Evolutionary conservation across 164 flowering plant species (phyloP).

Genomic region (Annona squamosa): DNA sequence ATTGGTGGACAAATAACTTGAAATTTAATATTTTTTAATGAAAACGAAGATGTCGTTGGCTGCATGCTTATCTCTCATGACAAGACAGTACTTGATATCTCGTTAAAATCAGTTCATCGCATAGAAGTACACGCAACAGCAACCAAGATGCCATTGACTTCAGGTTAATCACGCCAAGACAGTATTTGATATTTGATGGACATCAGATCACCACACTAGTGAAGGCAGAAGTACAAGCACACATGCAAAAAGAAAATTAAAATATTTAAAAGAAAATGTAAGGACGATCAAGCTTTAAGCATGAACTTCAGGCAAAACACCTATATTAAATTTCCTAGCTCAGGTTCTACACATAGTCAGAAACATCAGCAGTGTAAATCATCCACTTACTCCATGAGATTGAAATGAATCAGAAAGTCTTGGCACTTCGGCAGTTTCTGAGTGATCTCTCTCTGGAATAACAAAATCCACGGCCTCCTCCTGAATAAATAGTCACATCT

Average conservation of each 20-base stretch:
- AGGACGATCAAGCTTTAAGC: neutral
- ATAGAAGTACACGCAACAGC: too few species aligned
- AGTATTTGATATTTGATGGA: neutral
- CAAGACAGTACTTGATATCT: neutral
- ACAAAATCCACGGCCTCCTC: conserved; percentile 11
- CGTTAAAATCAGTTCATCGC: neutral
- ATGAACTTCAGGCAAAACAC: neutral
- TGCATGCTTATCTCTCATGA: neutral
- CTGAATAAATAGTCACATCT: conserved; percentile 14
- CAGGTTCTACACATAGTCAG: neutral
- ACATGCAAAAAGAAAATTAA: neutral
- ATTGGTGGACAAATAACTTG: neutral
- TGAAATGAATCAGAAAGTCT: conserved; percentile 10
- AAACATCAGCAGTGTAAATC: neutral
- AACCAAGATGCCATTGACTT: neutral
- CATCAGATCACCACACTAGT: neutral
- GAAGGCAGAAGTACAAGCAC: neutral
- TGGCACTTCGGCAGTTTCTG: conserved; percentile 9
- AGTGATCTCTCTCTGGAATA: conserved; percentile 11
- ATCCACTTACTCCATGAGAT: conserved; percentile 12
- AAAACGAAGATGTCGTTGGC: neutral
- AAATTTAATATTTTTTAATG: too few species aligned
- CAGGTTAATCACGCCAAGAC: neutral
- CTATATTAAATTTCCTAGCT: neutral
- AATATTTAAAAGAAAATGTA: neutral